Percentiles rank a stretch among this genome's conserved stretches.
phyloP scores from a whole-genome alignment of 2,329 filamentous ascomycete genomes.

The Diaporthe amygdali region DNA sequence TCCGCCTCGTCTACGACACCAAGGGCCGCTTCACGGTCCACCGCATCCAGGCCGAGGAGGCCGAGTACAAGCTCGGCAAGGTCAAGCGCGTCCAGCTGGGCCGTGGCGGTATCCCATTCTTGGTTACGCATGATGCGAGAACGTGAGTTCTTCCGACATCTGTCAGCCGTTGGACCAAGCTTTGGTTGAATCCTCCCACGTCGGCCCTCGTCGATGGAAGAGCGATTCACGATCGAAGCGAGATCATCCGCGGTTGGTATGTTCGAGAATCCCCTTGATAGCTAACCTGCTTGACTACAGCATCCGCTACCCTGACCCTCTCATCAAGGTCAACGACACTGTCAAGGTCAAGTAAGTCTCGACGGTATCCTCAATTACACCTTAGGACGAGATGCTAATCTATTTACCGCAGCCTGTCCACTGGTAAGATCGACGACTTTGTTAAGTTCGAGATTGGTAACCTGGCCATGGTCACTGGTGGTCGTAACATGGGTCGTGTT shows the following conservation, averaged over 20 bases:
- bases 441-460: slow-evolving; percentile 99
- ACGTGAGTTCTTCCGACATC: slow-evolving; percentile 99
- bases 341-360: slow-evolving; percentile 85
- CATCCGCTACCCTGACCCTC: slow-evolving; percentile 98
- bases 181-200: slow-evolving; percentile 72
- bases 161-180: slow-evolving; percentile 99
- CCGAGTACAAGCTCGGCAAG: slow-evolving; percentile 99
- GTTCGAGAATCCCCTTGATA: slow-evolving; percentile 39
- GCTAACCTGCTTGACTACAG: slow-evolving; percentile 59
- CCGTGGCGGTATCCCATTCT: slow-evolving; percentile 99
- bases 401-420: slow-evolving; percentile 61
- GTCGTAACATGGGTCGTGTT: slow-evolving; percentile 99
- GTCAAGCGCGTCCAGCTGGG: slow-evolving; percentile 99
- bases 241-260: slow-evolving; percentile 61
- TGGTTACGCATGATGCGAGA: slow-evolving; percentile 99
- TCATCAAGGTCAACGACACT: slow-evolving; percentile 99
- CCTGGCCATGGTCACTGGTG: slow-evolving; percentile 98
- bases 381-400: neutral
- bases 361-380: fast-evolving
- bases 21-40: slow-evolving; percentile 99
- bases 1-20: slow-evolving; percentile 99
- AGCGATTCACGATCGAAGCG: slow-evolving; percentile 34
- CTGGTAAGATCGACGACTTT: slow-evolving; percentile 97
- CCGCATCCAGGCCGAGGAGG: slow-evolving; percentile 98
- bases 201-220: neutral